A percentile compares a stretch with the other conserved stretches of the same genome.
Conservation (phyloP, 2,329 filamentous ascomycete genomes). For the Monosporascus sp. region DNA sequence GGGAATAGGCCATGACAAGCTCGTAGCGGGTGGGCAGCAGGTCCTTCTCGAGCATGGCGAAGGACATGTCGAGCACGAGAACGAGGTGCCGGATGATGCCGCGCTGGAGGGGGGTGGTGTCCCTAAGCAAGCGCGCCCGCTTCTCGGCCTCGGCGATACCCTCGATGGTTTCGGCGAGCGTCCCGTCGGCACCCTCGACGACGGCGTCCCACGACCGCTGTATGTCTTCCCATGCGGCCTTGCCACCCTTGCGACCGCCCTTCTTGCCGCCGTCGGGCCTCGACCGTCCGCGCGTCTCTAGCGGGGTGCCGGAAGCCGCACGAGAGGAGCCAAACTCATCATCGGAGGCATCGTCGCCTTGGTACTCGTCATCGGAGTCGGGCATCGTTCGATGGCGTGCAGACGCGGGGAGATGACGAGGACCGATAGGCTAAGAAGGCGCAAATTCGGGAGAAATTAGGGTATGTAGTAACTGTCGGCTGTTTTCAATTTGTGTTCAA, state of each 20-base stretch:
- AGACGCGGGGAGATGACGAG: background rate
- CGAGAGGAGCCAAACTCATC: constrained; percentile 54
- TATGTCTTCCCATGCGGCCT: constrained; percentile 61
- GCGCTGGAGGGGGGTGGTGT: constrained; percentile 91
- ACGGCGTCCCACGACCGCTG: constrained; percentile 68
- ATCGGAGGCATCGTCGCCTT: constrained; percentile 57
- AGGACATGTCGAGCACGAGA: constrained; percentile 84
- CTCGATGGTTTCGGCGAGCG: constrained; percentile 65
- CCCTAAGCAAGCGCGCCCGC: constrained; percentile 72
- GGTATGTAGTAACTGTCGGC: background rate
- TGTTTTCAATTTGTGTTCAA: background rate
- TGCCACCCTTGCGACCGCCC: constrained; percentile 26
- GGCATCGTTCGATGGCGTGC: constrained; percentile 45
- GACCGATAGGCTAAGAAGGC: background rate
- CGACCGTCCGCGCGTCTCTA: constrained; percentile 16
- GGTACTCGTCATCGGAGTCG: constrained; percentile 68
- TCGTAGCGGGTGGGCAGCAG: constrained; percentile 82
- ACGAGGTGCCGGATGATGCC: constrained; percentile 97
- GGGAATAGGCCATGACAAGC: constrained; percentile 74
- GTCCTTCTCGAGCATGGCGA: constrained; percentile 93
- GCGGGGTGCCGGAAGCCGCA: constrained; percentile 31
- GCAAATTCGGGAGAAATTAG: background rate
- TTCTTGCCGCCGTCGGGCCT: constrained; percentile 25
- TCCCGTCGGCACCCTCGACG: constrained; percentile 73
- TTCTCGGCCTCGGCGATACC: constrained; percentile 77